Evolutionary conservation across 768 basidiomycete species (phyloP).

Genomic region (Pilatotrama ljubarskyi): DNA sequence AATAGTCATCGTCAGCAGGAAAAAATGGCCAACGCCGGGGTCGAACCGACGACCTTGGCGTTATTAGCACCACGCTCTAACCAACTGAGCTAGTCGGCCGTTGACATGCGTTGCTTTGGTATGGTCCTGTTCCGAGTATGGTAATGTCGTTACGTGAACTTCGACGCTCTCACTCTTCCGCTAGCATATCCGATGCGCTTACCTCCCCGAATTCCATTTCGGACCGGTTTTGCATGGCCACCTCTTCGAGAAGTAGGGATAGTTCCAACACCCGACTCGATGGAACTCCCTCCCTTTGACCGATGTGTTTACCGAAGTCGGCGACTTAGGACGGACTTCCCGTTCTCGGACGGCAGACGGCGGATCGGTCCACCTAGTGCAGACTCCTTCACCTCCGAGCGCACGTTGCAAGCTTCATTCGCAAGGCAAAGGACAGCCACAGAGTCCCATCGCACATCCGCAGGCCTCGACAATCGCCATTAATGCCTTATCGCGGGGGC

Average conservation of each 20-base stretch:
- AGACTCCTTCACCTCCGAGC: background rate
- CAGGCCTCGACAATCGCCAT: background rate
- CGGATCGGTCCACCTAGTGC: too few relatives aligned
- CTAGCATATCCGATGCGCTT: too few relatives aligned
- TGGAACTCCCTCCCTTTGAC: too few relatives aligned
- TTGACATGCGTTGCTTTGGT: background rate
- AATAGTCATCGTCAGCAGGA: background rate
- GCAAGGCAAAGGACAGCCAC: background rate
- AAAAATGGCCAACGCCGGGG: slow-evolving; percentile 25
- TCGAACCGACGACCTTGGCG: slow-evolving; percentile 28
- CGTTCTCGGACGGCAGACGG: too few relatives aligned
- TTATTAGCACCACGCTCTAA: slow-evolving; percentile 91
- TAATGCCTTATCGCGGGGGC: background rate
- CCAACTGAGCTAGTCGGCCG: slow-evolving; percentile 91
- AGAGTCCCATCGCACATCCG: background rate
- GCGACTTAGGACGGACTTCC: too few relatives aligned
- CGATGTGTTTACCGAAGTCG: too few relatives aligned
- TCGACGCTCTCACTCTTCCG: too few relatives aligned
- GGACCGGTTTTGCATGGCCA: too few relatives aligned
- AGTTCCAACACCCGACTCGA: too few relatives aligned
- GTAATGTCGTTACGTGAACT: background rate
- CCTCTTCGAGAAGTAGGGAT: too few relatives aligned
- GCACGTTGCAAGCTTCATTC: background rate
- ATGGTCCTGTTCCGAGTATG: background rate
- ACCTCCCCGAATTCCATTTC: too few relatives aligned